Evolutionary conservation across 1,139 yeast species (phyloP), one percentile per base, ranked within the genome.

Genomic region (Geotrichum phurueaensis): DNA sequence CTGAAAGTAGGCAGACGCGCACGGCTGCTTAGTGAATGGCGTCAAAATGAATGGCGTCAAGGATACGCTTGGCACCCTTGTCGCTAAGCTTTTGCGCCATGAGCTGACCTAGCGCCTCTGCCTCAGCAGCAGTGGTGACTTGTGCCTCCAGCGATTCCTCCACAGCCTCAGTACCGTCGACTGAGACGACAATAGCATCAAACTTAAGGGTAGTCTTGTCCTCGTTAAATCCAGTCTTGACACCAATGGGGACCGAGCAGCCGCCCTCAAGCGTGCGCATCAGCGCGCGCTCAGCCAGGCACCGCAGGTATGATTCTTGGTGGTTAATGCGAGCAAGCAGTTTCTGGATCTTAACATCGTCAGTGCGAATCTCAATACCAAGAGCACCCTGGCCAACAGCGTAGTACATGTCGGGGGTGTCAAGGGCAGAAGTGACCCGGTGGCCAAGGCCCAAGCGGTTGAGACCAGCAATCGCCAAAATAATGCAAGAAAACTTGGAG

Each of bases 311-410:
- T 1, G 96, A 81, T 13, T 84, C 81, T 57, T 78, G 75, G 71
- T 91, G 87, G 68, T 86, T 87, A 64, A 94, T 83, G 59, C 81
- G 78, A 25, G 70, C 65, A 66, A 96, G 81, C 39, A 92, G 78
- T 59, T 81, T 75, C 67, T 78, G 78, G 71, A 87, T 81, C 58
- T 77, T 75, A 9, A 75, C 72, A 72, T 95, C 97, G 60, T 81
- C 83, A 62, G 81, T 81, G 69, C 95, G 82, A 66, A 92, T 89
- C 75, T 94, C 99, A 49, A 94, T 79, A 23, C 98, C 99, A 59
- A 94, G 77, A 0, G 98, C 98, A 65, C 99, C 99, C 77, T 94
- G 99, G 20, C 99, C 99, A 51, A 94, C 97, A 0, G 99, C 97
- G 71, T 94, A 89, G 72, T 86, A 89, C 96, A 94, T 89, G 62